phyloP scores from a whole-genome alignment of 352 stramenopile genomes.

The Phytophthora cryptogea region DNA sequence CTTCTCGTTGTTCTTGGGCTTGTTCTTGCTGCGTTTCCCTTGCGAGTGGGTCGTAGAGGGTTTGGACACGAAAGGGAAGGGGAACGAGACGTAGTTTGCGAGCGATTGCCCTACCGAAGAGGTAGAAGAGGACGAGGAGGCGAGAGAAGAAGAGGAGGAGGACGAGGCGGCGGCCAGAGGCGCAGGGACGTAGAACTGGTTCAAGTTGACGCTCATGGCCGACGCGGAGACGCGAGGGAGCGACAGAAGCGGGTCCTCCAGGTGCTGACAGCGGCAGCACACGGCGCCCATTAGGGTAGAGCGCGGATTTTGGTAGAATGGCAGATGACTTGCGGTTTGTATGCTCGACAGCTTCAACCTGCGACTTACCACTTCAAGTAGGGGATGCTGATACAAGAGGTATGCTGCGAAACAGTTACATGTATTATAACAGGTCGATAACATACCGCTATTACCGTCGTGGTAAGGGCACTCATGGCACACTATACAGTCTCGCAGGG shows the following conservation, averaged over 20 bases:
- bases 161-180: slow-evolving; percentile 4
- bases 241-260: slow-evolving; percentile 67
- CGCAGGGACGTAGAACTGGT: slow-evolving; percentile 35
- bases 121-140: slow-evolving; percentile 10
- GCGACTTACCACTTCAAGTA: slow-evolving; percentile 25
- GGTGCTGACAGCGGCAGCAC: slow-evolving; percentile 74
- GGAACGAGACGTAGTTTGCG: slow-evolving; percentile 77
- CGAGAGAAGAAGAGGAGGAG: slow-evolving; percentile 12
- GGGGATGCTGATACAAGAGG: slow-evolving; percentile 7
- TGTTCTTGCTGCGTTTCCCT: slow-evolving; percentile 17
- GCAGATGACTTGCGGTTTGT: slow-evolving; percentile 18
- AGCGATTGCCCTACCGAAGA: slow-evolving; percentile 50
- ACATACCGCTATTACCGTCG: not conserved
- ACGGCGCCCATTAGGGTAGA: slow-evolving; percentile 56
- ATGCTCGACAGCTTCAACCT: slow-evolving; percentile 18
- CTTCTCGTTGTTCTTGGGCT: slow-evolving; percentile 19
- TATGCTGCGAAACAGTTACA: slow-evolving; percentile 1
- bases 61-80: slow-evolving; percentile 74
- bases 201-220: slow-evolving; percentile 30
- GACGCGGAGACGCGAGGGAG: slow-evolving; percentile 33
- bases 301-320: slow-evolving; percentile 1
- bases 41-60: slow-evolving; percentile 5
- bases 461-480: slow-evolving; percentile 5
- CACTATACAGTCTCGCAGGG: slow-evolving; percentile 9
- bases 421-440: slow-evolving; percentile 1